Evolutionary conservation across 306 rosid species (phyloP).

Genomic region (Castanea mollissima): DNA sequence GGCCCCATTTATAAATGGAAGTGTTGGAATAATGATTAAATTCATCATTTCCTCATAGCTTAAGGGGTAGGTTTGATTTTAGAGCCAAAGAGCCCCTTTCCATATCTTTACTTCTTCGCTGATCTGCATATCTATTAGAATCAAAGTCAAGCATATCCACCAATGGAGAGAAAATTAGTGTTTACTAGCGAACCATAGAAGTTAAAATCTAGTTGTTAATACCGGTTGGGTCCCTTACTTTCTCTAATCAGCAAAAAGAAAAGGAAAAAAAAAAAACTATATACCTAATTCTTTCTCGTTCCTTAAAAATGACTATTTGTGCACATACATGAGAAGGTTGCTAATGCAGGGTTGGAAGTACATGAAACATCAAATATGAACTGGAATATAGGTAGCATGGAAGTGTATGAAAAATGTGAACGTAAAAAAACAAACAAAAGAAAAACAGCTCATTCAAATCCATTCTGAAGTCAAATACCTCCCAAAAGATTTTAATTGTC

Average conservation of each 20-base stretch:
- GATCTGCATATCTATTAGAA: too few relatives aligned
- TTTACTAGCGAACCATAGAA: too few relatives aligned
- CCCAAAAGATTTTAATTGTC: conserved; percentile 86
- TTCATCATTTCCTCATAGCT: too few relatives aligned
- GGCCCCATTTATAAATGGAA: too few relatives aligned
- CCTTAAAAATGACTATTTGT: neutral
- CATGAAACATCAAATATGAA: neutral
- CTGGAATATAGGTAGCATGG: neutral
- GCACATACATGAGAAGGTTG: neutral
- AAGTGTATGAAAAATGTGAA: neutral
- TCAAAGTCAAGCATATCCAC: conserved; percentile 1
- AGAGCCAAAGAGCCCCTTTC: too few relatives aligned
- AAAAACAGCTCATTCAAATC: neutral
- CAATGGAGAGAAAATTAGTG: neutral
- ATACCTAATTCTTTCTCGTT: conserved; percentile 4
- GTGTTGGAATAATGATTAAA: too few relatives aligned
- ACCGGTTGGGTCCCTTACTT: conserved; percentile 2
- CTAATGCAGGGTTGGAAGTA: neutral
- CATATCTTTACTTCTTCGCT: too few relatives aligned
- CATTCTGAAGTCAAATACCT: conserved; percentile 51
- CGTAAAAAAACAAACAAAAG: neutral
- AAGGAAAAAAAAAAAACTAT: neutral
- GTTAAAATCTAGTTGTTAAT: neutral
- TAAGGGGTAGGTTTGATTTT: too few relatives aligned
- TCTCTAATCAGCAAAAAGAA: neutral